Evolutionary conservation across 129 eudicot species (phyloP).

Genomic region (Kitagawia praeruptora): DNA sequence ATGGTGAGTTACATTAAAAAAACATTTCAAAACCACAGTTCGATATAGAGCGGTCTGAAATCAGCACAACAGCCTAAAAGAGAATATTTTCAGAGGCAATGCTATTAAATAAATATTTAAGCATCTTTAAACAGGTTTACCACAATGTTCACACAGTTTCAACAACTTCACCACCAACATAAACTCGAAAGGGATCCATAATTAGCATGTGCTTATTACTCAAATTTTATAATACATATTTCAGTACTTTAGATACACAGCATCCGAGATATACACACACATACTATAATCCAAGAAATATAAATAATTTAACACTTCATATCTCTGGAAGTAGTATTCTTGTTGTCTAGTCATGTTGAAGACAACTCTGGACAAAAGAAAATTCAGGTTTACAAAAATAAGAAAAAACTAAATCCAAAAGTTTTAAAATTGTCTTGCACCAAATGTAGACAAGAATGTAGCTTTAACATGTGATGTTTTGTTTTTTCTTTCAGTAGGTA

Average conservation of each 20-base stretch:
- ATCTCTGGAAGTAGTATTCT: too few species aligned
- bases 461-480: not conserved
- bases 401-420: not conserved
- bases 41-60: not conserved
- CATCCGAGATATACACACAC: too few species aligned
- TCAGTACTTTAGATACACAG: too few species aligned
- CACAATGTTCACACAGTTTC: not conserved
- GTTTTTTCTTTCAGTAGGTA: not conserved
- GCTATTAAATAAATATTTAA: not conserved
- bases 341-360: not conserved
- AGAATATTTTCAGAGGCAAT: not conserved
- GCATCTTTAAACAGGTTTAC: not conserved
- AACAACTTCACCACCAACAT: not conserved
- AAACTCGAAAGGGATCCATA: not conserved
- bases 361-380: not conserved
- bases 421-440: not conserved
- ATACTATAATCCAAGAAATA: too few species aligned
- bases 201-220: not conserved
- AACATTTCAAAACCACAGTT: not conserved
- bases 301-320: not conserved
- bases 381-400: not conserved
- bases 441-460: not conserved
- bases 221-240: too few species aligned
- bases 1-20: not conserved
- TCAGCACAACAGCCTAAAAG: not conserved